Evolutionary conservation across 148 eudicot species (phyloP).

Genomic region (Bassia scoparia): DNA sequence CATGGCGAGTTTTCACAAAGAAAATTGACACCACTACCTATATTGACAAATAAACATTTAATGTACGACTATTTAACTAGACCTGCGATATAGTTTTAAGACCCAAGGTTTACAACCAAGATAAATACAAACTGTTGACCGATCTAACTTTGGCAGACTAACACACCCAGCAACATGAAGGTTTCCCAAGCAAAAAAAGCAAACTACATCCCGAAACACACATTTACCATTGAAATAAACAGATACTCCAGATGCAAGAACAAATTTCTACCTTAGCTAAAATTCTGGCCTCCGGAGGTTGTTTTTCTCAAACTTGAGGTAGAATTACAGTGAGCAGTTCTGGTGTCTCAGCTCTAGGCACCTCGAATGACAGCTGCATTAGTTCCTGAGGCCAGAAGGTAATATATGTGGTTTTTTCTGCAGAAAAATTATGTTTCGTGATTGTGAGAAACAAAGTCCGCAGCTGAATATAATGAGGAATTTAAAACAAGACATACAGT

Average conservation of each 20-base stretch:
- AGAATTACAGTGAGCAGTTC: conserved; percentile 90
- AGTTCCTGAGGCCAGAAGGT: conserved; percentile 97
- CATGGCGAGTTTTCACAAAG: too few species aligned
- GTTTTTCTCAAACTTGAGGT: conserved; percentile 91
- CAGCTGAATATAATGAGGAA: neutral
- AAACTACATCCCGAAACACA: too few species aligned
- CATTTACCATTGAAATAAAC: too few species aligned
- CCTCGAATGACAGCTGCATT: conserved; percentile 99
- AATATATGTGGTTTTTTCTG: conserved; percentile 97
- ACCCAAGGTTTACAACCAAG: too few species aligned
- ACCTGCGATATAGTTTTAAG: too few species aligned
- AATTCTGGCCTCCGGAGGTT: conserved; percentile 97
- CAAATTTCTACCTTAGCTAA: conserved; percentile 68
- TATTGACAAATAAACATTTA: too few species aligned
- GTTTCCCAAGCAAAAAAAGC: too few species aligned
- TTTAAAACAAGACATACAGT: conserved; percentile 53
- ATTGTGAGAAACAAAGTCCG: neutral
- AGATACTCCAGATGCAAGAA: neutral
- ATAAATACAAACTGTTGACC: too few species aligned
- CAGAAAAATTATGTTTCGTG: conserved; percentile 8
- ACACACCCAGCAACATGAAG: too few species aligned
- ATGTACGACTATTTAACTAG: too few species aligned
- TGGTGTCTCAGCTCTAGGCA: conserved; percentile 94
- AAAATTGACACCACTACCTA: too few species aligned
- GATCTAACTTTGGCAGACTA: too few species aligned